Evolutionary conservation across 1,284 basidiomycete genomes (phyloP).

Genomic region (Thecaphora frezii): DNA sequence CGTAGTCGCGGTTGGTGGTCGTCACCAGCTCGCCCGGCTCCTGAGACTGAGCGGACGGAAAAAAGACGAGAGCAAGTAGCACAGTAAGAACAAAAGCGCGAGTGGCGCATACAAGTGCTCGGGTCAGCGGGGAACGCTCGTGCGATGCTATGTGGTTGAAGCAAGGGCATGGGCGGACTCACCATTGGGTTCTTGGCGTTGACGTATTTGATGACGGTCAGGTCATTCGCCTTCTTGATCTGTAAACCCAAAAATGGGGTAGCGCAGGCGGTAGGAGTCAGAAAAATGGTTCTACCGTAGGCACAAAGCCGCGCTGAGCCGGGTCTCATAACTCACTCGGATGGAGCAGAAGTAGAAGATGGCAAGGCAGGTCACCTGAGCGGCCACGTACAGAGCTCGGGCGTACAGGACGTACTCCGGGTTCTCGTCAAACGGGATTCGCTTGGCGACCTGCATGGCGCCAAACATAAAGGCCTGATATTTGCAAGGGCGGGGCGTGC

Average conservation of each 20-base stretch:
- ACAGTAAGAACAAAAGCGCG: neutral
- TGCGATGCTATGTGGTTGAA: neutral
- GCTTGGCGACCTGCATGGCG: constrained; percentile 71
- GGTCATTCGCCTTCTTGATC: constrained; percentile 90
- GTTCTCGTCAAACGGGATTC: constrained; percentile 82
- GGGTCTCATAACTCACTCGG: constrained; percentile 30
- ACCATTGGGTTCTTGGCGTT: constrained; percentile 61
- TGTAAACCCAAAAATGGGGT: constrained; percentile 2
- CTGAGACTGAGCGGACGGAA: constrained; percentile 60
- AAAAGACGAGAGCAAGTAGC: neutral
- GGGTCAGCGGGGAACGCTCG: no score
- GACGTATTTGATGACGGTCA: constrained; percentile 87
- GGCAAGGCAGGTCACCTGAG: constrained; percentile 71
- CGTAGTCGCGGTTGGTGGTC: constrained; percentile 92
- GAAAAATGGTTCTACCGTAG: constrained; percentile 54
- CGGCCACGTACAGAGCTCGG: constrained; percentile 76
- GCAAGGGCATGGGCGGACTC: neutral
- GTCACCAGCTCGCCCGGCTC: constrained; percentile 79
- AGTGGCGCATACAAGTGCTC: no score
- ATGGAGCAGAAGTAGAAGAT: constrained; percentile 74
- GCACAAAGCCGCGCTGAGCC: constrained; percentile 55
- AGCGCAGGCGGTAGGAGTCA: constrained; percentile 8
- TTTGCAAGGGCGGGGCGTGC: no score
- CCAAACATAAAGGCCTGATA: constrained; percentile 47
- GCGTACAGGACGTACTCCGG: constrained; percentile 79